A percentile compares a stretch with the other conserved stretches of the same genome.
Conservation (phyloP, 805 yeast species). For the Teunomyces tritomae region DNA sequence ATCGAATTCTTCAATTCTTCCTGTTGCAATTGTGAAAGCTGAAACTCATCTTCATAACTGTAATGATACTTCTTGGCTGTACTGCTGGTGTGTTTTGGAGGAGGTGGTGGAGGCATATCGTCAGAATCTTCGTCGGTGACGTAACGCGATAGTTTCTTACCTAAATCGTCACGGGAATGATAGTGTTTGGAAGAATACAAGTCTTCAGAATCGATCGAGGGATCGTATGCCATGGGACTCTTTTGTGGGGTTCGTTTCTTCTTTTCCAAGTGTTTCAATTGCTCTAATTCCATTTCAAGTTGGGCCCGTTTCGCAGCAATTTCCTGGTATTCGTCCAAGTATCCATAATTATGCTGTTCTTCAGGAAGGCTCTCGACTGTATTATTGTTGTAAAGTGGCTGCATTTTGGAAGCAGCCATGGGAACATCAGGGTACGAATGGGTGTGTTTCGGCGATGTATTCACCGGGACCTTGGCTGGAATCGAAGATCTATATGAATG, state of each 20-base stretch:
- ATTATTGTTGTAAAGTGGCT: slow-evolving; percentile 17
- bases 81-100: slow-evolving; percentile 25
- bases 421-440: slow-evolving; percentile 19
- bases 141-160: slow-evolving; percentile 27
- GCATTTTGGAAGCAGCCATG: slow-evolving; percentile 6
- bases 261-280: slow-evolving; percentile 29
- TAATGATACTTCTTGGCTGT: slow-evolving; percentile 23
- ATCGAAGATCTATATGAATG: slow-evolving; percentile 3
- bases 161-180: slow-evolving; percentile 33
- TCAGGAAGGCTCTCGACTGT: slow-evolving; percentile 28
- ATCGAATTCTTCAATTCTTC: slow-evolving; percentile 40
- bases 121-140: slow-evolving; percentile 9
- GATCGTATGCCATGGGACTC: slow-evolving; percentile 6
- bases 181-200: slow-evolving; percentile 29
- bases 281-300: slow-evolving; percentile 38
- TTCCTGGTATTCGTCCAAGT: slow-evolving; percentile 23
- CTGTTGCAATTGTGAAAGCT: slow-evolving; percentile 30
- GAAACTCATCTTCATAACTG: slow-evolving; percentile 25
- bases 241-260: neutral
- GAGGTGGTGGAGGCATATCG: slow-evolving; percentile 32
- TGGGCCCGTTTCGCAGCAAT: slow-evolving; percentile 35
- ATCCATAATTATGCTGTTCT: slow-evolving; percentile 13
- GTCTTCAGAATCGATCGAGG: slow-evolving; percentile 35
- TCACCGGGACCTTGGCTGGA: neutral
- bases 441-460: slow-evolving; percentile 6